Evolutionary conservation across 1,284 basidiomycete genomes (phyloP).

Genomic region (Xanthoconium separans): DNA sequence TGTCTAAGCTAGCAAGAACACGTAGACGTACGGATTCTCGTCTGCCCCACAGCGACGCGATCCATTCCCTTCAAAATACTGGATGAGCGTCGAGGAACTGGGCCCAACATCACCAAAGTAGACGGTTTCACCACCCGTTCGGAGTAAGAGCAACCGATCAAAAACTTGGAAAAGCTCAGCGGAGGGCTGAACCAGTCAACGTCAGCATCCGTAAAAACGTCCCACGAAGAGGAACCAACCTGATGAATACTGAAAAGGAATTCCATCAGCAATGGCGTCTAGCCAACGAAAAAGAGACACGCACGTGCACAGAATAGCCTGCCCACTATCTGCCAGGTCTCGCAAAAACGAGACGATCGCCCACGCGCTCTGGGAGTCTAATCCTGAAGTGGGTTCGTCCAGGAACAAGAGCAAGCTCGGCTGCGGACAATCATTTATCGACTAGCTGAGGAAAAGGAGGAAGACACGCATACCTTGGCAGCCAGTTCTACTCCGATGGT

Average conservation of each 20-base stretch:
- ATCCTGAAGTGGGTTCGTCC: slow-evolving; percentile 81
- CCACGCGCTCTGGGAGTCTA: slow-evolving; percentile 90
- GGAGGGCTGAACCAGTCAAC: slow-evolving; percentile 55
- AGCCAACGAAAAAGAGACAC: slow-evolving; percentile 35
- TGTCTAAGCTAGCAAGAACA: neutral
- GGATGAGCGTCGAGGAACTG: slow-evolving; percentile 53
- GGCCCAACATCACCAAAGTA: slow-evolving; percentile 77
- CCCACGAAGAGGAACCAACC: slow-evolving; percentile 4
- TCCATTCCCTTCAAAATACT: slow-evolving; percentile 70
- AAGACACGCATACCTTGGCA: slow-evolving; percentile 48
- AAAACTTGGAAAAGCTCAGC: slow-evolving; percentile 72
- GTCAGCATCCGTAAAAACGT: slow-evolving; percentile 2
- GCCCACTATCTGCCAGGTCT: slow-evolving; percentile 80
- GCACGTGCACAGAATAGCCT: slow-evolving; percentile 72
- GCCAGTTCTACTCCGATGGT: slow-evolving; percentile 85
- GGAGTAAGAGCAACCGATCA: slow-evolving; percentile 56
- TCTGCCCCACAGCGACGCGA: slow-evolving; percentile 42
- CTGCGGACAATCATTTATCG: slow-evolving; percentile 37
- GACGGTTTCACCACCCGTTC: slow-evolving; percentile 73
- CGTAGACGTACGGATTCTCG: slow-evolving; percentile 41
- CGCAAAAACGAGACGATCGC: slow-evolving; percentile 79
- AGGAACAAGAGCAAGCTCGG: slow-evolving; percentile 79
- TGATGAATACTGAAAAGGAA: slow-evolving; percentile 22
- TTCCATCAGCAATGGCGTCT: neutral
- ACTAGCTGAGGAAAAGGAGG: neutral